Evolutionary conservation across 1,284 basidiomycete species (phyloP).

Genomic region (Amylostereum areolatum): DNA sequence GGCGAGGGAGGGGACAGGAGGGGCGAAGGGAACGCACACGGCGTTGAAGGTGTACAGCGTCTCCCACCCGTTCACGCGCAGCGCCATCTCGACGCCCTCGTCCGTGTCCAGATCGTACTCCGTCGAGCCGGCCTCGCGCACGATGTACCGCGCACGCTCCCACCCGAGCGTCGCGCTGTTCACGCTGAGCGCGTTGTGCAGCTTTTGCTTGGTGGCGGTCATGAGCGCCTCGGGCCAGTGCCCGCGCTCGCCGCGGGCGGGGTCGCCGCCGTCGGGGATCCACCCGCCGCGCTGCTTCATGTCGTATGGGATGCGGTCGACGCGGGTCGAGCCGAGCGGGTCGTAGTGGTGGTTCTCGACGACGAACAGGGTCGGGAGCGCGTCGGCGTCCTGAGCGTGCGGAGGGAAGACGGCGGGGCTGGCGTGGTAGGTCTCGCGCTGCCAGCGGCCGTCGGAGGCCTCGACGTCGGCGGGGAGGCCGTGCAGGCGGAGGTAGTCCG

Average conservation of each 20-base stretch:
- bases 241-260: conserved; percentile 16
- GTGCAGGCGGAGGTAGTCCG: conserved; percentile 32
- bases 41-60: conserved; percentile 28
- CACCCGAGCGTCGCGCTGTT: background rate
- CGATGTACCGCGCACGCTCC: background rate
- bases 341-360: conserved; percentile 37
- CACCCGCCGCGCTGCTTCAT: conserved; percentile 27
- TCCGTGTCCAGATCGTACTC: conserved; percentile 11
- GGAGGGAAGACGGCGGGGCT: background rate
- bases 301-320: conserved; percentile 27
- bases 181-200: background rate
- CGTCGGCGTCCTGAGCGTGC: background rate
- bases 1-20: background rate
- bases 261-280: conserved; percentile 12
- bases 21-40: conserved; percentile 20
- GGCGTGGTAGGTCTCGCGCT: conserved; percentile 14
- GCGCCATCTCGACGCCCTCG: conserved; percentile 20
- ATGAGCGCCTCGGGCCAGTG: conserved; percentile 6
- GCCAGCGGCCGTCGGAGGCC: conserved; percentile 29
- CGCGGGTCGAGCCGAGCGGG: conserved; percentile 23
- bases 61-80: conserved; percentile 27
- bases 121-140: background rate
- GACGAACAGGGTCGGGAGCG: conserved; percentile 21
- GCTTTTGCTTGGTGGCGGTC: conserved; percentile 1
- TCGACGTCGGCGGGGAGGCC: conserved; percentile 23